Percentiles rank a stretch among this genome's conserved stretches.
phyloP scores from a whole-genome alignment of 169 alveolate genomes.

The Cryptosporidium ubiquitum region DNA sequence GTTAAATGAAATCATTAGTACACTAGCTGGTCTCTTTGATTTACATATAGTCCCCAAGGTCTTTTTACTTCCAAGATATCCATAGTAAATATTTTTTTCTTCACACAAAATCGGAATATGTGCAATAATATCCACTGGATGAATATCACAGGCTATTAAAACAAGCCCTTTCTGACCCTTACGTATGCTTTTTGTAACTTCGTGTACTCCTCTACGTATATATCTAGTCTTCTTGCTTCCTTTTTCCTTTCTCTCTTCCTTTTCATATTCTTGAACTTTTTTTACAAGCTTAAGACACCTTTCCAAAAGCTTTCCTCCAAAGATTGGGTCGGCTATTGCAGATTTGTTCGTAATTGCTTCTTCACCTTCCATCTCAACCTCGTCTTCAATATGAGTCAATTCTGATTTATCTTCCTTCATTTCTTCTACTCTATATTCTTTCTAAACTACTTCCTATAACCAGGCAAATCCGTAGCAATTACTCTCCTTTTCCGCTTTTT shows the following conservation, averaged over 20 bases:
- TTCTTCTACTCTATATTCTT: neutral
- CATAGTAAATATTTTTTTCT: constrained; percentile 90
- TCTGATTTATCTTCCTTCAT: constrained; percentile 22
- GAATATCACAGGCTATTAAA: constrained; percentile 94
- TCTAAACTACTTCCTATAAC: neutral
- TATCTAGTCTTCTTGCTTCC: constrained; percentile 76
- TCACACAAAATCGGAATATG: constrained; percentile 97
- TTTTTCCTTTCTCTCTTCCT: constrained; percentile 76
- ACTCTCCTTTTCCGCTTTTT: neutral
- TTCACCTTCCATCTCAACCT: constrained; percentile 42
- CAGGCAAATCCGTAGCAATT: neutral
- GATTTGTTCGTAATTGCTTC: constrained; percentile 79
- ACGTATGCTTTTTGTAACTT: constrained; percentile 94
- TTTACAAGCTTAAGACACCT: constrained; percentile 88
- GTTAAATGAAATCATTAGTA: constrained; percentile 83
- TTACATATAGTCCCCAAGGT: constrained; percentile 93
- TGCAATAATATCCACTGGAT: constrained; percentile 95
- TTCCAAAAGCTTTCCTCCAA: constrained; percentile 87
- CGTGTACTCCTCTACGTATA: constrained; percentile 94
- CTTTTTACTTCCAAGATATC: constrained; percentile 91
- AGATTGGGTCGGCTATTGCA: constrained; percentile 94
- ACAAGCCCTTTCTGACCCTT: constrained; percentile 92
- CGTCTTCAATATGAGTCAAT: constrained; percentile 13
- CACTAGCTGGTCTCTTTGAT: constrained; percentile 95
- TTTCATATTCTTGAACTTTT: constrained; percentile 81